Evolutionary conservation across 257 asterid genomes (phyloP).

Genomic region (Scutellaria barbata): DNA sequence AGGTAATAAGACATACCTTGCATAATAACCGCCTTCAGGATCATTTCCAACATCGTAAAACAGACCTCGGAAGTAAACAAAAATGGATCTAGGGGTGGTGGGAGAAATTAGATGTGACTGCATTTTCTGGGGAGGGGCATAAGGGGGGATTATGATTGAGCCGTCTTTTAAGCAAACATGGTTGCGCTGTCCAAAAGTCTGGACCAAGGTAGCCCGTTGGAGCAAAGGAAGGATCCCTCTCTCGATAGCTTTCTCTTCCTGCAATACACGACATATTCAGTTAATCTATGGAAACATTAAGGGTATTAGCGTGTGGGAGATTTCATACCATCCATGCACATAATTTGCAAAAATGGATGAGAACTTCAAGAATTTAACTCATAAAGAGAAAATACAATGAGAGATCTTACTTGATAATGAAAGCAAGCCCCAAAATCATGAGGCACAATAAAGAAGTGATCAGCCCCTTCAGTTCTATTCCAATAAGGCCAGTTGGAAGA

Average conservation of each 20-base stretch:
- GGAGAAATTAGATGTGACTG: slow-evolving; percentile 88
- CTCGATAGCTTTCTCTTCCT: slow-evolving; percentile 95
- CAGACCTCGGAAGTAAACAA: slow-evolving; percentile 90
- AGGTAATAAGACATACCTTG: slow-evolving; percentile 52
- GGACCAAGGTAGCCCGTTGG: slow-evolving; percentile 85
- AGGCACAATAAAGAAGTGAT: slow-evolving; percentile 88
- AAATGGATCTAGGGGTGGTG: slow-evolving; percentile 82
- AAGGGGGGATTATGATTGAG: slow-evolving; percentile 85
- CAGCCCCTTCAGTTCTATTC: slow-evolving; percentile 95
- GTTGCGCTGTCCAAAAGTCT: slow-evolving; percentile 88
- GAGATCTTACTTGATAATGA: slow-evolving; percentile 72
- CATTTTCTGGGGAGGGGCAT: slow-evolving; percentile 95
- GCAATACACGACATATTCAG: slow-evolving; percentile 22
- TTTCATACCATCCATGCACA: neutral
- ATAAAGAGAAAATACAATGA: neutral
- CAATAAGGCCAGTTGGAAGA: slow-evolving; percentile 93
- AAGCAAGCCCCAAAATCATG: slow-evolving; percentile 95
- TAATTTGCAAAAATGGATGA: neutral
- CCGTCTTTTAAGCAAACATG: slow-evolving; percentile 88
- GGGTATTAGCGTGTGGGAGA: neutral
- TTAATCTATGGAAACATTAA: neutral
- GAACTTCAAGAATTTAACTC: neutral
- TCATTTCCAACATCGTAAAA: slow-evolving; percentile 83
- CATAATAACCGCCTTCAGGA: slow-evolving; percentile 93
- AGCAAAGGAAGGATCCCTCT: slow-evolving; percentile 86